phyloP scores from a whole-genome alignment of 73 alveolate species.

The Uronychia setigera region DNA sequence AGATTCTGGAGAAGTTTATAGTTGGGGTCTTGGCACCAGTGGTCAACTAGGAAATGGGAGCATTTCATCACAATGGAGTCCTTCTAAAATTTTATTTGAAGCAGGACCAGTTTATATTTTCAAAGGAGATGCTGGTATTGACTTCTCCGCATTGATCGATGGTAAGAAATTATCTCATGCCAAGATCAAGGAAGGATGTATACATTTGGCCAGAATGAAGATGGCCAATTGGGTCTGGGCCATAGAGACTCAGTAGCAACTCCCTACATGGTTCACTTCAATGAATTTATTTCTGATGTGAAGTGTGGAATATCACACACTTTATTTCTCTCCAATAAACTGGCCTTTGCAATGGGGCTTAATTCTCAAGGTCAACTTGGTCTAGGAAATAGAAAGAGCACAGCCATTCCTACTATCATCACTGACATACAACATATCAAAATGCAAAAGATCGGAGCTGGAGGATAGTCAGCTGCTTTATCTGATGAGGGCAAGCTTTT shows the following conservation, averaged over 20 bases:
- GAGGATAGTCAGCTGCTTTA: slow-evolving; percentile 66
- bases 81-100: slow-evolving; percentile 18
- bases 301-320: slow-evolving; percentile 54
- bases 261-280: slow-evolving; percentile 40
- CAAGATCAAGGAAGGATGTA: not conserved
- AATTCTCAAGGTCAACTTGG: slow-evolving; percentile 79
- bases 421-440: slow-evolving; percentile 51
- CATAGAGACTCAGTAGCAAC: slow-evolving; percentile 26
- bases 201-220: slow-evolving; percentile 7
- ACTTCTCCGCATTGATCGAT: not conserved
- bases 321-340: not conserved
- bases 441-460: slow-evolving; percentile 62
- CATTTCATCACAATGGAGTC: slow-evolving; percentile 22
- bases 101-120: not conserved
- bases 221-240: slow-evolving; percentile 60
- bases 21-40: slow-evolving; percentile 71
- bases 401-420: slow-evolving; percentile 28
- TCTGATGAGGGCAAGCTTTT: slow-evolving; percentile 55
- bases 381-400: slow-evolving; percentile 50
- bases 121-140: not conserved
- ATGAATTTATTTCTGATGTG: slow-evolving; percentile 34
- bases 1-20: slow-evolving; percentile 62
- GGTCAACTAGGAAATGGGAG: slow-evolving; percentile 73
- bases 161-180: not conserved
- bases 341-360: slow-evolving; percentile 64